Conservation (phyloP, 1,284 basidiomycete genomes). For the Athelia sp. region DNA sequence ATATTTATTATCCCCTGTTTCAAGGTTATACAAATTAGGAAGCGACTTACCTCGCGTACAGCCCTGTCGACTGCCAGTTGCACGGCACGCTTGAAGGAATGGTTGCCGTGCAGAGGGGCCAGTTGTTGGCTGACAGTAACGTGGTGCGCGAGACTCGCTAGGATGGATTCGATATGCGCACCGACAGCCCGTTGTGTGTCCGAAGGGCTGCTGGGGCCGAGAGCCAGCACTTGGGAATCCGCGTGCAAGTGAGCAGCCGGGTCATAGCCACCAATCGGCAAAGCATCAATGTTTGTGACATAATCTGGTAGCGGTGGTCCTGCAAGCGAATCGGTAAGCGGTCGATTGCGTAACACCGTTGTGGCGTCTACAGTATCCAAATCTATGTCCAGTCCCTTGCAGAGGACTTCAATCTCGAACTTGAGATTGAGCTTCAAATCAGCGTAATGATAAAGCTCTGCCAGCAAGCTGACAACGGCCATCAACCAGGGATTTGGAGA, state of each 20-base stretch:
- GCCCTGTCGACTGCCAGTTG: constrained; percentile 92
- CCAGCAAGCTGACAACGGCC: constrained; percentile 88
- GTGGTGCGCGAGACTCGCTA: constrained; percentile 68
- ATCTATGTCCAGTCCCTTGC: constrained; percentile 88
- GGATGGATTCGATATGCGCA: constrained; percentile 73
- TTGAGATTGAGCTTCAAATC: constrained; percentile 97
- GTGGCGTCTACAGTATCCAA: constrained; percentile 86
- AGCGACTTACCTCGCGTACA: constrained; percentile 75
- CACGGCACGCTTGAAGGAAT: constrained; percentile 87
- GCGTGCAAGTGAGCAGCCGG: constrained; percentile 33
- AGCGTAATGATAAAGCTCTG: constrained; percentile 95
- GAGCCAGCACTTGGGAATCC: constrained; percentile 56
- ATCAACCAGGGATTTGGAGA: constrained; percentile 99
- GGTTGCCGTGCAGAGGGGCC: constrained; percentile 70
- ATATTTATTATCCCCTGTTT: not conserved
- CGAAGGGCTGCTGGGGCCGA: constrained; percentile 49
- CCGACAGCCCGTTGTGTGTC: constrained; percentile 62
- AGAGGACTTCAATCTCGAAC: constrained; percentile 98
- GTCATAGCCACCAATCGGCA: constrained; percentile 67
- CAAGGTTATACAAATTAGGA: not conserved
- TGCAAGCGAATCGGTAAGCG: constrained; percentile 43
- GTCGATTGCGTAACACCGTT: constrained; percentile 72
- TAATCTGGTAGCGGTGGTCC: constrained; percentile 66
- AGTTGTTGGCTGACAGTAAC: constrained; percentile 79
- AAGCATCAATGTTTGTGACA: constrained; percentile 62